Evolutionary conservation across 2,329 filamentous ascomycete species (phyloP).

Genomic region (Elsinoe perseae): DNA sequence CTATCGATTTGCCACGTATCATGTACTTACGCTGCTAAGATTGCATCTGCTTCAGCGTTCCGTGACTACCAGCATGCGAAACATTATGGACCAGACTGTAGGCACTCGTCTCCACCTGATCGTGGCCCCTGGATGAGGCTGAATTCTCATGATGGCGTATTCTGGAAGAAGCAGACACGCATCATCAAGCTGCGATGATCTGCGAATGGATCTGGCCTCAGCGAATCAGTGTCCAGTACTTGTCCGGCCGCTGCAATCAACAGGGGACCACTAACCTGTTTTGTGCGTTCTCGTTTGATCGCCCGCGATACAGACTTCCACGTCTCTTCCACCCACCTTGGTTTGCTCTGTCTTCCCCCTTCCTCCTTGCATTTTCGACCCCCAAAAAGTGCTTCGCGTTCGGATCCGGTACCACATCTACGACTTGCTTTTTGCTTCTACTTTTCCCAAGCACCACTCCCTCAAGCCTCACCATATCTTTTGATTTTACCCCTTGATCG

Average conservation of each 20-base stretch:
- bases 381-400: constrained; percentile 6
- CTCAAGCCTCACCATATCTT: not conserved
- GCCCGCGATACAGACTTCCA: not conserved
- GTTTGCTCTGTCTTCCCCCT: not conserved
- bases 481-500: constrained; percentile 9
- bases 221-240: constrained; percentile 6
- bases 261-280: not conserved
- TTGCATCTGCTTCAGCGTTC: constrained; percentile 8
- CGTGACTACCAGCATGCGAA: not conserved
- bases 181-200: constrained; percentile 3
- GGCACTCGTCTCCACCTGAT: not conserved
- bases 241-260: not conserved
- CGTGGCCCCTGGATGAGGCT: not conserved
- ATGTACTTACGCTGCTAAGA: not conserved
- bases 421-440: constrained; percentile 7
- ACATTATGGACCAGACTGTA: not conserved
- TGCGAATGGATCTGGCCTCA: not conserved
- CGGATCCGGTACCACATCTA: constrained; percentile 3
- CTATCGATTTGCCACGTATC: constrained; percentile 12
- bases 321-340: not conserved
- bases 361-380: constrained; percentile 2
- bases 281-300: not conserved
- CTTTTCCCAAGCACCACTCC: constrained; percentile 1
- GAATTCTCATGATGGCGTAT: not conserved
- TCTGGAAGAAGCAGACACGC: not conserved